These are phyloP conservation scores for Mortierella sp. DNA, from an alignment of 371 early-diverging fungal genomes.

Conservation along the genomic window DNA sequence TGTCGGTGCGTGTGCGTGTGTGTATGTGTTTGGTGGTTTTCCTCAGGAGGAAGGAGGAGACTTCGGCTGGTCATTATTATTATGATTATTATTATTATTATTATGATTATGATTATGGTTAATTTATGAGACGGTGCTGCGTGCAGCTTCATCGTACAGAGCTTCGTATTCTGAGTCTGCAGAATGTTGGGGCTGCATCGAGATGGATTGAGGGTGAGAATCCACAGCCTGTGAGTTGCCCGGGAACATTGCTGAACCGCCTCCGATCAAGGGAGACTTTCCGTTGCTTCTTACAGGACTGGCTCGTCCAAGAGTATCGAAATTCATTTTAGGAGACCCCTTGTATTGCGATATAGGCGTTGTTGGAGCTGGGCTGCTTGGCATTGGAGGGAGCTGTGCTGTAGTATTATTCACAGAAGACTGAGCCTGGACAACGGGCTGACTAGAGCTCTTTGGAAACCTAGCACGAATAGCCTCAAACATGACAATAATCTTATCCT, in stretches of 20 bases:
- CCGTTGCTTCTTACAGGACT: constrained; percentile 24
- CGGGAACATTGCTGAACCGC: constrained; percentile 6
- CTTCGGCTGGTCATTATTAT: background rate
- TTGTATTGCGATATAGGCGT: background rate
- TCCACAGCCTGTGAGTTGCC: constrained; percentile 6
- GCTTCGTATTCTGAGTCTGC: constrained; percentile 49
- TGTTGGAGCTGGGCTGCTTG: constrained; percentile 12
- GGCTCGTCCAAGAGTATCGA: background rate
- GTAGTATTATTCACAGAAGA: background rate
- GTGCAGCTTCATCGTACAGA: constrained; percentile 35
- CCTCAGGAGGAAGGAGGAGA: no score
- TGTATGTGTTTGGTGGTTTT: no score
- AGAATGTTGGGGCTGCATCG: constrained; percentile 21
- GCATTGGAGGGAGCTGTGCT: constrained; percentile 16
- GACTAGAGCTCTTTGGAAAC: constrained; percentile 32
- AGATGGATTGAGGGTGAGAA: background rate
- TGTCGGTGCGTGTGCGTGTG: no score
- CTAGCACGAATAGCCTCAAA: constrained; percentile 61
- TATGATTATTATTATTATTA: background rate
- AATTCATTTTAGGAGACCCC: constrained; percentile 6
- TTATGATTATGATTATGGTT: background rate
- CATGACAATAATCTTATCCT: constrained; percentile 68
- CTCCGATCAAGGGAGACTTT: constrained; percentile 11
- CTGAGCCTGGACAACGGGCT: background rate
- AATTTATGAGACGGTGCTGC: constrained; percentile 43